Base-by-base conservation (phyloP, 371 early-diverging fungal species). In the Coemansia sp. region DNA sequence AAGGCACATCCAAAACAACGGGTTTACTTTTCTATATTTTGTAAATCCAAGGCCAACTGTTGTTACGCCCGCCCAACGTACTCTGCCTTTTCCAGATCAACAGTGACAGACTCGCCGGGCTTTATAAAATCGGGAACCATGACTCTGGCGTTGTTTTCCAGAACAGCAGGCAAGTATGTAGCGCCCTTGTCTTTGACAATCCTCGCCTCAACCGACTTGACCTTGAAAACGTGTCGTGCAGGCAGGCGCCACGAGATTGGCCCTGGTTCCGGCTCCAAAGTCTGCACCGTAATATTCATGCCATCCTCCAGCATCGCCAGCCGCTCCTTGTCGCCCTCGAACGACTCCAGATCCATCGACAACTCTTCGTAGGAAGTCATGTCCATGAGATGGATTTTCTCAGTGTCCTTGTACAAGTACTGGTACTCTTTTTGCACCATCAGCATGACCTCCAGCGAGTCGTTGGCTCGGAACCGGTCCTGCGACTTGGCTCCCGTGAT, bases 111-210 rank as follows among this genome's bases (percentile, higher is more conserved):
- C 43, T 94, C 94, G 9, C 93, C 93, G 18, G 79, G 78, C 62
- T 87, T 80, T 24, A 94, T 85, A 83, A 92, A 93, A 64, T 90
- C 90, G 9, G 93, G 94, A 6, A 94, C 90, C 64, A 79, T 81
- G 31, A 94, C 79, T 52, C 69, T 82, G 18, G 84, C 84, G 9
- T 89, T 92, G 58, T 86, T 88, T 14, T 86, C 84, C 14, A 92
- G 79, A 4, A 75, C 81, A 5, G 92, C 94, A 0, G 84, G 80
- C 69, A 88, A 86, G 67, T 81, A 90, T 1, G 84, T 83, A 4
- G 89, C 85, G 18, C 90, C 90, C 64, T 87, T 89, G 34, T 88
- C 91, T 54, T 88, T 87, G 5, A 85, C 82, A 0, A 85, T 84
- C 5, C 78, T 64, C 1, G 67, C 54, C 16, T 79, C 72, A 4